Conservation (phyloP, 257 asterid genomes). For the Solanum lycopersicoides region DNA sequence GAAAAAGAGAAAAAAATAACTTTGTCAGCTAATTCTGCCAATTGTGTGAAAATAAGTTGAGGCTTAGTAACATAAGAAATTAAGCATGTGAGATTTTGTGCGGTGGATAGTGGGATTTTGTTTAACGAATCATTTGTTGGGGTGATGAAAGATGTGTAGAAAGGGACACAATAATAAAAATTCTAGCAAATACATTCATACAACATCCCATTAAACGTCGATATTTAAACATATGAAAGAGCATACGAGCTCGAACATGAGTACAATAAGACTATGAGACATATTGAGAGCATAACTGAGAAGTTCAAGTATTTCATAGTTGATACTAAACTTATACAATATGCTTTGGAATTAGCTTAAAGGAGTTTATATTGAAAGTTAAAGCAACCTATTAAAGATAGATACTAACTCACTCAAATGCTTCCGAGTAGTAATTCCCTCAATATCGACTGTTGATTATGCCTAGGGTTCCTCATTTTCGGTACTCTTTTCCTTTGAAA, state of each 20-base stretch:
- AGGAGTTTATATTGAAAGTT: no score
- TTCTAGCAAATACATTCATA: constrained; percentile 12
- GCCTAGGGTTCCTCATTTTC: no score
- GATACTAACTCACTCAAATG: no score
- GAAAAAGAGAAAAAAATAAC: no score
- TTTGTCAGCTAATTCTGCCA: not conserved
- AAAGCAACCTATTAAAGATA: no score
- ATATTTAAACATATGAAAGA: not conserved
- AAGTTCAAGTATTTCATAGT: not conserved
- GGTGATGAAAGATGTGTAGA: constrained; percentile 5
- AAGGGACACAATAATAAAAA: constrained; percentile 12
- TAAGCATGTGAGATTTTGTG: constrained; percentile 22
- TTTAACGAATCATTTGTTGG: constrained; percentile 11
- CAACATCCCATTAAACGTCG: not conserved
- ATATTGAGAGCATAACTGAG: not conserved
- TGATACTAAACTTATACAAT: not conserved
- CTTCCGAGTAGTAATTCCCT: no score
- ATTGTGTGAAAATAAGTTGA: constrained; percentile 20
- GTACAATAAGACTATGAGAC: not conserved
- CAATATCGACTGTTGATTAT: no score
- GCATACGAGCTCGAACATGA: not conserved
- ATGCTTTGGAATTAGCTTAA: not conserved
- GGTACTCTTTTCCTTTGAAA: no score
- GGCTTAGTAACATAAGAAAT: constrained; percentile 15
- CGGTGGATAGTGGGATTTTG: constrained; percentile 8